A percentile compares a stretch with the other conserved stretches of the same genome.
Conservation (phyloP, 73 alveolate species). For the Paramecium pentaurelia region DNA sequence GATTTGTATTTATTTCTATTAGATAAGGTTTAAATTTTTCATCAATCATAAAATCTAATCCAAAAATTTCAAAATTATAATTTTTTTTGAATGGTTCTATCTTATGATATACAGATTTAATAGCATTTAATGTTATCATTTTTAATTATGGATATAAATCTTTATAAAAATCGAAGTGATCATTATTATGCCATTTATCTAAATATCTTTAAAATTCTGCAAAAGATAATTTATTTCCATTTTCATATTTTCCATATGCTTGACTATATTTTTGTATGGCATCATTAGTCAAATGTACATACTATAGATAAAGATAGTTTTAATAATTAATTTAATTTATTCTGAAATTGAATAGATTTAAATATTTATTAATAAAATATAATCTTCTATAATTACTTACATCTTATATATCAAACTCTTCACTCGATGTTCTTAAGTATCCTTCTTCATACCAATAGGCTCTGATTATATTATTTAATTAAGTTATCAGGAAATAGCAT, state of each 20-base stretch:
- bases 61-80: conserved; percentile 69
- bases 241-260: conserved; percentile 85
- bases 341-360: too few species aligned
- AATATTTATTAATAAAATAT: too few species aligned
- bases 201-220: conserved; percentile 78
- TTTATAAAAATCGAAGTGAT: conserved; percentile 56
- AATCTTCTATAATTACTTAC: conserved; percentile 65
- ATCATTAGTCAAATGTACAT: conserved; percentile 89
- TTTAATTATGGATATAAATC: conserved; percentile 62
- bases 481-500: conserved; percentile 79
- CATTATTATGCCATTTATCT: conserved; percentile 53
- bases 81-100: conserved; percentile 67
- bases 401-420: conserved; percentile 79
- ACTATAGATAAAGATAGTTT: too few species aligned
- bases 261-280: conserved; percentile 82
- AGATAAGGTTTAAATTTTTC: conserved; percentile 66
- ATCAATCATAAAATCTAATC: conserved; percentile 79
- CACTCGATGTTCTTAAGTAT: conserved; percentile 79
- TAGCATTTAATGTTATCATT: conserved; percentile 63
- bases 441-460: conserved; percentile 90
- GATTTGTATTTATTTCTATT: conserved; percentile 77
- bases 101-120: conserved; percentile 66
- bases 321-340: too few species aligned
- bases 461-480: conserved; percentile 70
- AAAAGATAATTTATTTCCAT: conserved; percentile 85